Evolutionary conservation across 2,329 filamentous ascomycete species (phyloP), one percentile per base, ranked within the genome.

Genomic region (Trichoderma oligosporum): DNA sequence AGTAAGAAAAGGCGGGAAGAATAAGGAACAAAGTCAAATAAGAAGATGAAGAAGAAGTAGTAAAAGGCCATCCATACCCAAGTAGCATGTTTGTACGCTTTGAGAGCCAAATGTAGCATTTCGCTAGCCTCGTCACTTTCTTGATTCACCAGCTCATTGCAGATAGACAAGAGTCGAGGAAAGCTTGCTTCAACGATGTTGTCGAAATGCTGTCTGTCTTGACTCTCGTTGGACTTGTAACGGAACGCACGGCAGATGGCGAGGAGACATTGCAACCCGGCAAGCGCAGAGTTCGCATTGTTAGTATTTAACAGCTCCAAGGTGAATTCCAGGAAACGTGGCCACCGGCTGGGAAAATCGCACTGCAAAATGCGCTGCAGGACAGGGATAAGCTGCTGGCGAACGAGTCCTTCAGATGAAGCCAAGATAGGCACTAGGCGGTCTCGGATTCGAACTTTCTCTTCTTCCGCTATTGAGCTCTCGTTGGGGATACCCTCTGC

Each of bases 11-110:
- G 12, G 31, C 33, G 2, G 7, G 9, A 8, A 11, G 42, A 20
- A 5, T 4, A n/a, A 5, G 5, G 35, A 14, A 48, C 24, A 24
- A 14, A 20, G 29, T n/a, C n/a, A n/a, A 36, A 38, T 18, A 12
- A 7, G 31, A 20, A n/a, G n/a, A n/a, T n/a, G n/a, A n/a, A n/a
- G n/a, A n/a, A n/a, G n/a, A n/a, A n/a, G n/a, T n/a, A n/a, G n/a
- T 7, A 7, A 33, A 38, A 47, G 61, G 61, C 55, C 36, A 57
- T 69, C 35, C 58, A 25, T 70, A 96, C 89, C 81, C 95, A 99
- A 67, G 95, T 96, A 46, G 94, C 92, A 76, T 99, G 93, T 77
- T 99, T 99, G 76, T 96, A 99, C 35, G 91, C 87, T 79, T 99
- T 99, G 68, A 99, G 82, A 56, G 95, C 90, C 58, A 95, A 87